Conservation (phyloP, 2,329 filamentous ascomycete species). For the Trichoderma simmonsii region DNA sequence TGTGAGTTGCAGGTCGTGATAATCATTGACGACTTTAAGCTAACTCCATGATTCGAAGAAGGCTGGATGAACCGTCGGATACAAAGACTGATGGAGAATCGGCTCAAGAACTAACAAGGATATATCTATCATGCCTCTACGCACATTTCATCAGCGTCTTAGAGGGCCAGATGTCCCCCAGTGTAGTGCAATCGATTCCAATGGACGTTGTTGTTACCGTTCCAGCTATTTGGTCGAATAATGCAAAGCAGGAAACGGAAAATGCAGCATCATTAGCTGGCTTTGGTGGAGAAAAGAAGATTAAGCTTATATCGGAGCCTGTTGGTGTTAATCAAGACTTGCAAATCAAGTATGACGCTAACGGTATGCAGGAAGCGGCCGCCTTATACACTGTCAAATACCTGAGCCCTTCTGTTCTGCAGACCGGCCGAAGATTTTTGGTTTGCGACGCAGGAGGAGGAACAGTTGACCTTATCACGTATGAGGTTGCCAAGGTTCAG, state of each 20-base stretch:
- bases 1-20: conserved; percentile 36
- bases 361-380: conserved; percentile 43
- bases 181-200: conserved; percentile 41
- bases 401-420: conserved; percentile 40
- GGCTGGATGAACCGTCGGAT: conserved; percentile 34
- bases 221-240: conserved; percentile 57
- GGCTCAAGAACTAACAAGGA: conserved; percentile 35
- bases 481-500: conserved; percentile 43
- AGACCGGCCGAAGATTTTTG: conserved; percentile 47
- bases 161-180: conserved; percentile 39
- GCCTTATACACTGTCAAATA: conserved; percentile 48
- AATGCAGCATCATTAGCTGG: conserved; percentile 38
- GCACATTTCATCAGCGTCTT: conserved; percentile 46
- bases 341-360: background rate
- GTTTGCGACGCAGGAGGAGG: conserved; percentile 55
- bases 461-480: conserved; percentile 53
- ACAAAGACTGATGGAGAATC: conserved; percentile 34
- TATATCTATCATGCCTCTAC: conserved; percentile 48
- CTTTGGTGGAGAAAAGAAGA: conserved; percentile 40
- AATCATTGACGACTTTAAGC: background rate
- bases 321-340: conserved; percentile 25
- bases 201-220: conserved; percentile 56
- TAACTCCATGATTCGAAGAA: conserved; percentile 25
- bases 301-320: conserved; percentile 50
- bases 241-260: conserved; percentile 50